Percentiles rank a stretch among this genome's conserved stretches.
Evolutionary conservation across 352 stramenopile genomes (phyloP).

Genomic region (Globisporangium solare): DNA sequence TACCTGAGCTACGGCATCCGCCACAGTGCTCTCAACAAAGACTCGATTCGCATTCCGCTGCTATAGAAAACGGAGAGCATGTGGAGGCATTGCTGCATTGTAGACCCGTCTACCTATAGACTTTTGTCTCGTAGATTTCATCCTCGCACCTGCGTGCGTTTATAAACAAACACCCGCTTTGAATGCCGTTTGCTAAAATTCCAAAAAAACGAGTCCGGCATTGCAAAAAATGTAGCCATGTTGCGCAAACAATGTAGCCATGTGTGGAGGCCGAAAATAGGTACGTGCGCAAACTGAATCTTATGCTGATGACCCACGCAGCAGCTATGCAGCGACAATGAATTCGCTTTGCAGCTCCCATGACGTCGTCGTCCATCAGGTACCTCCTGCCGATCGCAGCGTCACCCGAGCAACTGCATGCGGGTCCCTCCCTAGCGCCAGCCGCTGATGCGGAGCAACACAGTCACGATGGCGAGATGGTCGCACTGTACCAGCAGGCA

Average conservation of each 20-base stretch:
- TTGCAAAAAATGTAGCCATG: constrained; percentile 5
- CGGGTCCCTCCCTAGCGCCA: too few species aligned
- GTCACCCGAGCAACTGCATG: too few species aligned
- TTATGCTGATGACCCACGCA: too few species aligned
- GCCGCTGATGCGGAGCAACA: too few species aligned
- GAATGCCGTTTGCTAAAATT: too few species aligned
- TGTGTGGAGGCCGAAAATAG: not conserved
- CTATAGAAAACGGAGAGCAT: constrained; percentile 7
- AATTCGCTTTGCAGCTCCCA: not conserved
- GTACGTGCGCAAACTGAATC: too few species aligned
- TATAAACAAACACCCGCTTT: too few species aligned
- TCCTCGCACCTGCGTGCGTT: too few species aligned
- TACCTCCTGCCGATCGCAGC: constrained; percentile 9
- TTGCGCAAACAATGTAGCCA: constrained; percentile 6
- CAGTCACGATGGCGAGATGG: constrained; percentile 11
- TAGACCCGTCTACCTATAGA: too few species aligned
- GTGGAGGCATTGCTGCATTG: not conserved
- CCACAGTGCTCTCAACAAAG: constrained; percentile 52
- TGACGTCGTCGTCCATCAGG: constrained; percentile 9
- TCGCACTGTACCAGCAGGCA: constrained; percentile 49
- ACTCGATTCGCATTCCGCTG: constrained; percentile 14
- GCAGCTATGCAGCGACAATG: too few species aligned
- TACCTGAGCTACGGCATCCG: constrained; percentile 80
- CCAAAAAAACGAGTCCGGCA: too few species aligned
- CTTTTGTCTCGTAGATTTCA: too few species aligned